phyloP scores from a whole-genome alignment of 306 rosid species.

The Prunus davidiana region DNA sequence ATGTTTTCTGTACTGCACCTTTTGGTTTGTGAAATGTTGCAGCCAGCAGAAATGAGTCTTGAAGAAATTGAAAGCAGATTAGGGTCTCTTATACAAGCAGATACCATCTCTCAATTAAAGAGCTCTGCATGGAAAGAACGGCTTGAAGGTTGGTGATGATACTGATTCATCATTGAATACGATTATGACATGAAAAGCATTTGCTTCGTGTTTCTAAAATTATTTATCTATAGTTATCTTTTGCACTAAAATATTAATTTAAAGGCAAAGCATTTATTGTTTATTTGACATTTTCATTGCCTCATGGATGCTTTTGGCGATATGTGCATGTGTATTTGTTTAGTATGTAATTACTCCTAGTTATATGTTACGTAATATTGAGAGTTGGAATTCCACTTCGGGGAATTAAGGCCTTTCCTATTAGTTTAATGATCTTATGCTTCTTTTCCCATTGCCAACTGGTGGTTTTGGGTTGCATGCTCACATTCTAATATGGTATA shows the following conservation, averaged over 20 bases:
- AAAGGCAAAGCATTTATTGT: not conserved
- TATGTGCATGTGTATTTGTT: not conserved
- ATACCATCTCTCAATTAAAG: constrained; percentile 72
- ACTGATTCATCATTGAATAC: not conserved
- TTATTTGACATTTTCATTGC: not conserved
- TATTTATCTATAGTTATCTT: not conserved
- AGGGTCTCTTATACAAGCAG: constrained; percentile 77
- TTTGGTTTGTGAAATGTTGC: constrained; percentile 21
- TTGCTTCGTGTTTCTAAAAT: not conserved
- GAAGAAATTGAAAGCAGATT: constrained; percentile 93
- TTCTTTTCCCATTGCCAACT: too few relatives aligned
- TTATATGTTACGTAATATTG: not conserved
- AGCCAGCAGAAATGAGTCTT: constrained; percentile 96
- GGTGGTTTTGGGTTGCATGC: too few relatives aligned
- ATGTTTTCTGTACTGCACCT: not conserved
- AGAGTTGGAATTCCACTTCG: too few relatives aligned
- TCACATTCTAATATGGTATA: too few relatives aligned
- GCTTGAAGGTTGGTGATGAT: constrained; percentile 70
- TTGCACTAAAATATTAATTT: not conserved
- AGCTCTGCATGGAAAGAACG: constrained; percentile 96
- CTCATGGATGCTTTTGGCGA: not conserved
- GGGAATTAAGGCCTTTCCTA: too few relatives aligned
- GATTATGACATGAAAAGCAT: not conserved
- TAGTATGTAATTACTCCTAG: not conserved
- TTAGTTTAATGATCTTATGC: too few relatives aligned